Base-by-base conservation (phyloP, 768 basidiomycete species). In the Russula earlei region DNA sequence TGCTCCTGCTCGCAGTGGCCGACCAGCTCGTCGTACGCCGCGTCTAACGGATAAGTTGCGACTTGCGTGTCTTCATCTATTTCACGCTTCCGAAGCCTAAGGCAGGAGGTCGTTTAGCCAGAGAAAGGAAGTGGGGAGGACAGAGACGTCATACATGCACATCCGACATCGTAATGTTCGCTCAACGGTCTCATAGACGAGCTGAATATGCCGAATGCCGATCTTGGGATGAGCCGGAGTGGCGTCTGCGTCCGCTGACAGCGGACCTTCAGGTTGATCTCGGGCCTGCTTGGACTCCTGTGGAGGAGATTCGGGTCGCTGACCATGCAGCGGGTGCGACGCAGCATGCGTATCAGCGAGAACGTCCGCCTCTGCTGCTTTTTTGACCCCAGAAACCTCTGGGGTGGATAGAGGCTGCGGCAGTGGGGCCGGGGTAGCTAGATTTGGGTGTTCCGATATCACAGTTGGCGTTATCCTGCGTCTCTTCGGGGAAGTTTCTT, bases 1-100 rank as follows among this genome's bases (percentile, higher is more conserved):
- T 60, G 59, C 19, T 60, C 59, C 17, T 8, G 20, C 14, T 52
- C 59, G 33, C 55, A 60, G 42, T 57, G 55, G 17, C 59, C 55
- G 4, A 56, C 45, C 19, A 60, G 46, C 5, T 41, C 46, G 3
- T n/a, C 22, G 33, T 56, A 57, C 12, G 45, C 19, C 34, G 59
- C 55, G 11, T 22, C 4, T 5, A 19, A 1, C 33, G 46, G 25
- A 29, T 47, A 57, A 38, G 25, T 47, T 11, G 36, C 41, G 10
- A 60, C 50, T 10, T 15, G 27, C 14, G 46, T 52, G 3, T 12
- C 38, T 10, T 48, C 31, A n/a, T 60, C 59, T 11, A 56, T 27
- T 33, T 60, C 56, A 19, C 45, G 59, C 33, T 44, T 40, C 38
- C 41, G 55, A 3, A 52, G 40, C 34, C 59, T 60, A 34, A 34